Evolutionary conservation across 2,329 filamentous ascomycete species (phyloP).

Genomic region (Periconia digitata): DNA sequence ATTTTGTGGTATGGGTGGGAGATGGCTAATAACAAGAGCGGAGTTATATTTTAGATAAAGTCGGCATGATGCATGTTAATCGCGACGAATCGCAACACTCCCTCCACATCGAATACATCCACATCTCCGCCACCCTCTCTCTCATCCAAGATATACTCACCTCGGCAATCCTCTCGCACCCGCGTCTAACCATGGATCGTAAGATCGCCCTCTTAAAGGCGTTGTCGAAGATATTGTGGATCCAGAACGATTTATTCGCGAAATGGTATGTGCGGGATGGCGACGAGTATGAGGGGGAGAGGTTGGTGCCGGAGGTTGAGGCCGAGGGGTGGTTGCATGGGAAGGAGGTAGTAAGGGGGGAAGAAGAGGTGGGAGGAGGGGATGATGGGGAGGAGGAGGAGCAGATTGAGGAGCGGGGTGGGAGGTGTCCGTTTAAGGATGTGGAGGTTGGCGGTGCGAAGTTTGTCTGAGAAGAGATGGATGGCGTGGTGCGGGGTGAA

Average conservation of each 20-base stretch:
- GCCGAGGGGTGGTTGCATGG: constrained; percentile 41
- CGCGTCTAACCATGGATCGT: constrained; percentile 64
- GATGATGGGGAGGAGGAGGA: not conserved
- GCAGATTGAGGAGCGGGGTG: not conserved
- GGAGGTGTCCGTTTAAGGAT: not conserved
- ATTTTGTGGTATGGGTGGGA: not conserved
- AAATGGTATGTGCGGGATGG: constrained; percentile 76
- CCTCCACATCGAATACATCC: constrained; percentile 78
- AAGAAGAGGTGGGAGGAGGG: too few species aligned
- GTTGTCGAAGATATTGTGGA: constrained; percentile 80
- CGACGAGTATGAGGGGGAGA: constrained; percentile 57
- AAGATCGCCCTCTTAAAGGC: constrained; percentile 77
- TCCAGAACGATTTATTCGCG: constrained; percentile 84
- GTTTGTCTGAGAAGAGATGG: too few species aligned
- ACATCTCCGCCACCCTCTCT: constrained; percentile 70
- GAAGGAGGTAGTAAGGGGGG: constrained; percentile 27
- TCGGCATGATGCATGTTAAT: constrained; percentile 83
- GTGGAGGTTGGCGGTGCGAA: not conserved
- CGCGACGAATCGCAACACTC: constrained; percentile 67
- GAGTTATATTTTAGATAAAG: constrained; percentile 65
- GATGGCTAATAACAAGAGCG: not conserved
- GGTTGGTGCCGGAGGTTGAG: constrained; percentile 42
- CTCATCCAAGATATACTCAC: constrained; percentile 78
- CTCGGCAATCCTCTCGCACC: constrained; percentile 73
- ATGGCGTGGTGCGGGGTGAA: too few species aligned